phyloP scores from a whole-genome alignment of 1,284 basidiomycete species.

The Coniophora puteana region DNA sequence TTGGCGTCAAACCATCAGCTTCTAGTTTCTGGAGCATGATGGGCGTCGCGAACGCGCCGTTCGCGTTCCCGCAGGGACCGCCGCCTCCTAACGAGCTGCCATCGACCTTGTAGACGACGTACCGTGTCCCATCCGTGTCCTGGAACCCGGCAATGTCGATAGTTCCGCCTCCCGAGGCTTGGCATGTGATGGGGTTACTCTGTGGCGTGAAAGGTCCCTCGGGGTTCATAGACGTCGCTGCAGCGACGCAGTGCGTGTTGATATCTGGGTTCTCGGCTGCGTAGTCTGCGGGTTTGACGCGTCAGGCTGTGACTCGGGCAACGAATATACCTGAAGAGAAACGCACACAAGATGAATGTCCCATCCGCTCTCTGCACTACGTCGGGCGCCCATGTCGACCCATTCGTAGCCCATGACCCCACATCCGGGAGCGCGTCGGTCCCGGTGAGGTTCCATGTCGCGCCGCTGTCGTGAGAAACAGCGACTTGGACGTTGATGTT shows the following conservation, averaged over 20 bases:
- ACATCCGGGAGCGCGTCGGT: slow-evolving; percentile 10
- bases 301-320: too few species aligned
- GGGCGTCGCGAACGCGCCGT: slow-evolving; percentile 9
- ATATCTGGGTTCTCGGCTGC: slow-evolving; percentile 3
- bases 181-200: slow-evolving; percentile 10
- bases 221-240: slow-evolving; percentile 12
- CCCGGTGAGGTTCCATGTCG: slow-evolving; percentile 4
- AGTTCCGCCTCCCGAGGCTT: slow-evolving; percentile 11
- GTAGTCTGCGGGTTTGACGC: slow-evolving; percentile 8
- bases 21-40: slow-evolving; percentile 14
- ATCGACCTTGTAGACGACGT: slow-evolving; percentile 15
- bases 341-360: not conserved
- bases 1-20: slow-evolving; percentile 7
- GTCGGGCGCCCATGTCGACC: slow-evolving; percentile 9
- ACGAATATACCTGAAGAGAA: not conserved
- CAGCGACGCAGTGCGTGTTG: slow-evolving; percentile 14
- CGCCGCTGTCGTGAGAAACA: slow-evolving; percentile 5
- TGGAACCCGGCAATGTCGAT: slow-evolving; percentile 15
- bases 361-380: slow-evolving; percentile 6
- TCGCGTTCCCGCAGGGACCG: slow-evolving; percentile 12
- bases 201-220: slow-evolving; percentile 13
- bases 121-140: slow-evolving; percentile 10
- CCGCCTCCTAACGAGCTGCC: slow-evolving; percentile 13
- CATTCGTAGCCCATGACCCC: slow-evolving; percentile 7
- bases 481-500: slow-evolving; percentile 8